Evolutionary conservation across 192 early-diverging fungal species (phyloP), one percentile per base, ranked within the genome.

Genomic region (Phycomyces blakesleeanus): DNA sequence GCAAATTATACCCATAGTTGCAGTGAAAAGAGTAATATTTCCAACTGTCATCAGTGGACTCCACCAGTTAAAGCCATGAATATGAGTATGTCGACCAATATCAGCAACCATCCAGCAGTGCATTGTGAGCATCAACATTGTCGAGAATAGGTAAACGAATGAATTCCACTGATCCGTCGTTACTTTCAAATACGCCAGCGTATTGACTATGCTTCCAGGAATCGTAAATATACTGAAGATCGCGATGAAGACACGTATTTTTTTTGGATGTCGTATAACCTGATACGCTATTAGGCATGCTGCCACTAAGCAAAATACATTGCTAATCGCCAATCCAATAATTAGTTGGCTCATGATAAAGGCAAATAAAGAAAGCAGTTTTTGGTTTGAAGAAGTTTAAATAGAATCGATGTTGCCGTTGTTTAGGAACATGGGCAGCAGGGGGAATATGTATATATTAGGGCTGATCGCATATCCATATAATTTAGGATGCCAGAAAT

Each of bases 21-120:
- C 10, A 1, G 15, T 16, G 3, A 24, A 34, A 5, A 55, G 11
- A 2, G 26, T 15, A 0, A 34, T 15, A 26, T 15, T 24, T 11
- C 53, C 53, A 2, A 24, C 24, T 24, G 27, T 10, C 26, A 55
- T 27, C 5, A 55, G 12, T 34, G 53, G 53, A 15, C 34, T 26
- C 1, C 12, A 24, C 11, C 34, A 55, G 12, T 55, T 25, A 29
- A 55, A 25, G n/a, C 26, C 11, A 0, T 24, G 16, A 7, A 34
- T 16, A 34, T 29, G 9, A 6, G 34, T 24, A 34, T n/a, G 25
- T 18, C 34, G n/a, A 18, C 53, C 53, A 12, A 55, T 55, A 34
- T 55, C 53, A 15, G 34, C 11, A 24, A 34, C 34, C 22, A 55
- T 10, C 53, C 53, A 55, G 34, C 26, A 55, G 22, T 55, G 53